Conservation (phyloP, 2,329 filamentous ascomycete species). For the Cladobotryum protrusum region DNA sequence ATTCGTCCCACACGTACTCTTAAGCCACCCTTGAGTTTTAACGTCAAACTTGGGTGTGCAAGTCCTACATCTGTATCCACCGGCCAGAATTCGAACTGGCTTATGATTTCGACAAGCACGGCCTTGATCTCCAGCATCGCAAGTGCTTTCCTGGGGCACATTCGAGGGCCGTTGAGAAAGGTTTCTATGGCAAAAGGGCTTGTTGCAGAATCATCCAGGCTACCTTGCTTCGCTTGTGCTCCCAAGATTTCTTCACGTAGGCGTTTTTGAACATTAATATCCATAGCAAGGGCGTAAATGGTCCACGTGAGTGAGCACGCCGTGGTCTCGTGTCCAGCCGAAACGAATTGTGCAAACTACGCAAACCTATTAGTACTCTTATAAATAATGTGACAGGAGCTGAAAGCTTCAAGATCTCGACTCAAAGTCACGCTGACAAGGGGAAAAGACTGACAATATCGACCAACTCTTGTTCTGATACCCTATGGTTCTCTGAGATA, state of each 20-base stretch:
- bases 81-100: constrained; percentile 20
- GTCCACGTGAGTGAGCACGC: constrained; percentile 38
- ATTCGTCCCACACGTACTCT: background rate
- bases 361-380: background rate
- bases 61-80: constrained; percentile 18
- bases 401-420: background rate
- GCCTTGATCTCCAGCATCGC: constrained; percentile 33
- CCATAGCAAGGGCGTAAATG: constrained; percentile 33
- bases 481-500: background rate
- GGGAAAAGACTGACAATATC: background rate
- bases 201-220: constrained; percentile 17
- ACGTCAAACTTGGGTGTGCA: constrained; percentile 19
- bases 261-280: constrained; percentile 32
- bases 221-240: constrained; percentile 16
- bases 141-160: constrained; percentile 33
- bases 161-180: constrained; percentile 32
- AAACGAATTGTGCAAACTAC: constrained; percentile 4
- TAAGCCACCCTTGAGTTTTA: constrained; percentile 18
- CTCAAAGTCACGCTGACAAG: too few species aligned
- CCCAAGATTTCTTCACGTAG: constrained; percentile 33
- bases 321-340: constrained; percentile 38
- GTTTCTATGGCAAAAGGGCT: constrained; percentile 28
- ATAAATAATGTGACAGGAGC: too few species aligned
- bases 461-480: constrained; percentile 1
- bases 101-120: constrained; percentile 27